Evolutionary conservation across 495 filamentous ascomycete genomes (phyloP), one percentile per base, ranked within the genome.

Genomic region (Lentithecium fluviatile): DNA sequence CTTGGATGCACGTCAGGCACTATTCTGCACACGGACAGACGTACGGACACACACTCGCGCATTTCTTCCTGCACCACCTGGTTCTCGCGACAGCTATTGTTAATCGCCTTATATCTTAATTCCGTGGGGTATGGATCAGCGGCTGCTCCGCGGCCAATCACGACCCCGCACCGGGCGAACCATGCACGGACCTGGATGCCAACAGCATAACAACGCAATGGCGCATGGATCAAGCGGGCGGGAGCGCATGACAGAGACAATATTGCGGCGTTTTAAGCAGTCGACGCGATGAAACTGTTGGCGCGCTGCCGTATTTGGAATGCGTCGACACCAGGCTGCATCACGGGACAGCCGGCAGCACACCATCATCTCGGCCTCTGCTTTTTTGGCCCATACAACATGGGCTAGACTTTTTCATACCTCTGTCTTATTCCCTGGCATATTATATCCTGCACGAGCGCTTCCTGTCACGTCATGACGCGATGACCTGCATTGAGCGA

Each of bases 401-500:
- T 52, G 32, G 40, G 47, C 21, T 23, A 11, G 32, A n/a, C 26
- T 48, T 42, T 46, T 23, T 19, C 36, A 17, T 17, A 51, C 38
- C 37, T 15, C 13, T 15, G 23, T 49, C 19, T 25, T 23, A 20
- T 25, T 15, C 23, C 24, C 46, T 20, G 26, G 34, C 50, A 61
- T 59, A 52, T 40, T 45, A 51, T 26, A 52, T 59, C 37, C 38
- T 50, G 32, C 47, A 52, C 43, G 2, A 19, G 6, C 10, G n/a
- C 42, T 37, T 45, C 42, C 23, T 6, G 13, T 20, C 51, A 51
- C 32, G 52, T 29, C 45, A 60, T 65, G 56, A 65, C 37, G 45
- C 38, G 17, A 60, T 56, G 62, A 65, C 56, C 20, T 58, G 56
- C 61, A 64, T 64, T n/a, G 61, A 56, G 55, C 61, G 45, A 43